Evolutionary conservation across 495 filamentous ascomycete species (phyloP).

Genomic region (Penicillium soppii): DNA sequence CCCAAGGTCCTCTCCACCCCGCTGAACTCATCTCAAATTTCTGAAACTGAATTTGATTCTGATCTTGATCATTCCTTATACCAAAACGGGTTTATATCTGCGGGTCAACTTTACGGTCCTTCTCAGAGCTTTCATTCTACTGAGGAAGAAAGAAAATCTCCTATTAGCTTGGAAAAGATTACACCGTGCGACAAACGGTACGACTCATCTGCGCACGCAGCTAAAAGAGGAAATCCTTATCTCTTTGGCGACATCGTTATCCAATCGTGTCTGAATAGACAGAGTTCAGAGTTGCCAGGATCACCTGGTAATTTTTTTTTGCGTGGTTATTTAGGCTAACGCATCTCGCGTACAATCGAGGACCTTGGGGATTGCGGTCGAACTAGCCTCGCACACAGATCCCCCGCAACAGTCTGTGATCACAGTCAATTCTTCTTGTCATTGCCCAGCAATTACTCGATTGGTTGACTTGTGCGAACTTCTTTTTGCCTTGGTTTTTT

Average conservation of each 20-base stretch:
- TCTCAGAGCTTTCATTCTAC: conserved; percentile 11
- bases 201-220: conserved; percentile 6
- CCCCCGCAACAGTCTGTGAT: not conserved
- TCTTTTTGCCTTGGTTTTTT: not conserved
- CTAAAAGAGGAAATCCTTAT: conserved; percentile 1
- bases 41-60: conserved; percentile 8
- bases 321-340: conserved; percentile 12
- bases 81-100: not conserved
- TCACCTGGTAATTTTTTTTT: conserved; percentile 13
- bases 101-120: not conserved
- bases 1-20: conserved; percentile 28
- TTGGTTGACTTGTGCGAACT: not conserved
- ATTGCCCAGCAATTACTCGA: not conserved
- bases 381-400: conserved; percentile 12
- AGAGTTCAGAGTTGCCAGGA: conserved; percentile 15
- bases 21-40: conserved; percentile 16
- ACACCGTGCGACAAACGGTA: not conserved
- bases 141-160: conserved; percentile 3
- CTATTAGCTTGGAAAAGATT: not conserved
- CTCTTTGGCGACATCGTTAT: not conserved
- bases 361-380: conserved; percentile 28
- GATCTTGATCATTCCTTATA: conserved; percentile 3
- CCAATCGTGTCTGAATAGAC: conserved; percentile 1
- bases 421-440: not conserved
- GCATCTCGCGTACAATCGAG: conserved; percentile 18